Evolutionary conservation across 495 filamentous ascomycete genomes (phyloP).

Genomic region (Cudoniella acicularis): DNA sequence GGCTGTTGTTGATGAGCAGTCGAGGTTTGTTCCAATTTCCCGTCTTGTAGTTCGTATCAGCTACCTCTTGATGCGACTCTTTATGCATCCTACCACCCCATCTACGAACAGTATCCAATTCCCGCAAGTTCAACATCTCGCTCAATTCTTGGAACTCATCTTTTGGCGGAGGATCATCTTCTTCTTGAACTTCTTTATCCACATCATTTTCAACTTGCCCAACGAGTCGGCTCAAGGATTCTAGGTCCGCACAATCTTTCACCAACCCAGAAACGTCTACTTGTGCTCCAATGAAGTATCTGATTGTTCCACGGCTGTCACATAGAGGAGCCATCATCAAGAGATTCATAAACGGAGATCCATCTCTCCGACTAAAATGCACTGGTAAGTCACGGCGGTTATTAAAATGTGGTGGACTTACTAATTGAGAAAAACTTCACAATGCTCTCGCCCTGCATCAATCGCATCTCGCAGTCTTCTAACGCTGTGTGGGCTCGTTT

Average conservation of each 20-base stretch:
- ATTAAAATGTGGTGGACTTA: slow-evolving; percentile 31
- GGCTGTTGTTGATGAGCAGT: slow-evolving; percentile 31
- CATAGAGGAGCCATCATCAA: slow-evolving; percentile 59
- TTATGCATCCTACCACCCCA: slow-evolving; percentile 54
- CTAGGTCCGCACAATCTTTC: slow-evolving; percentile 53
- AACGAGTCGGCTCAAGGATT: slow-evolving; percentile 46
- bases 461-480: slow-evolving; percentile 54
- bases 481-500: slow-evolving; percentile 47
- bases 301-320: slow-evolving; percentile 53
- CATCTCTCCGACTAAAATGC: slow-evolving; percentile 44
- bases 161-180: slow-evolving; percentile 19
- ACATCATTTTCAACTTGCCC: slow-evolving; percentile 27
- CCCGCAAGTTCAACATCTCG: slow-evolving; percentile 58
- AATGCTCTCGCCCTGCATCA: slow-evolving; percentile 55
- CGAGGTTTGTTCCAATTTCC: slow-evolving; percentile 34
- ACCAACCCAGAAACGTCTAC: slow-evolving; percentile 58
- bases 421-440: slow-evolving; percentile 69
- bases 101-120: slow-evolving; percentile 54
- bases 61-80: slow-evolving; percentile 40
- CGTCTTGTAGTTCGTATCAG: slow-evolving; percentile 24
- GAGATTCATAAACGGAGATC: slow-evolving; percentile 67
- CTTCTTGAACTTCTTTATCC: slow-evolving; percentile 20
- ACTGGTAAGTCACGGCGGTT: no score
- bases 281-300: slow-evolving; percentile 62
- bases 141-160: slow-evolving; percentile 48